Evolutionary conservation across 1,139 yeast species (phyloP), one percentile per base, ranked within the genome.

Genomic region (Arxiozyma telluris): DNA sequence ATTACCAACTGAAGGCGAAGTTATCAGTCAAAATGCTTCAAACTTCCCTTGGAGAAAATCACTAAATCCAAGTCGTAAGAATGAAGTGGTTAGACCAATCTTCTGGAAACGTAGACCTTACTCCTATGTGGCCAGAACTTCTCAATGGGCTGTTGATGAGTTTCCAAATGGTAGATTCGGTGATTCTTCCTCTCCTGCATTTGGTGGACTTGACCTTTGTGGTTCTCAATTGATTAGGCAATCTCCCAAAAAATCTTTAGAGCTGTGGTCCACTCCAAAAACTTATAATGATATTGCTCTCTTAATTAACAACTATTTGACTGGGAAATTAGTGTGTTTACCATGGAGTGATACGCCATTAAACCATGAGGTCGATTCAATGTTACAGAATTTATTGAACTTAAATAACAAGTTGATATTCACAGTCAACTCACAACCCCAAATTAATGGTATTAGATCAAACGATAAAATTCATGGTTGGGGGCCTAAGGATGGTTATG

Each of bases 341-440:
- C 98, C 98, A 27, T 93, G 98, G 98, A 86, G 94, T 21, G 98
- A 93, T 70, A 86, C 91, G 18, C 87, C 96, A 20, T 79, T 91
- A 60, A 84, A 90, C 44, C 78, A 78, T 44, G 98, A 93, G 71
- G 82, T 91, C 21, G 77, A 79, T 39, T 70, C 81, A 4, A 85
- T 91, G 64, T 77, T 80, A 57, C 71, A 75, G 12, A 76, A 81
- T 54, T 77, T 93, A 62, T 73, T 87, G 49, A 71, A 74, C 23
- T 74, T 91, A 58, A 90, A 90, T 71, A 61, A 73, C 55, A 76
- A 78, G 41, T 90, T 91, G 1, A 79, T 85, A 58, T 73, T 89
- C 59, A 90, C 98, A 21, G 80, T 91, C 68, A 93, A 91, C 71
- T 91, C 97, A 7, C 98, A 93, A 72, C 96, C 98, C n/a, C 83